phyloP scores from a whole-genome alignment of 371 early-diverging fungal species.

The Rhizomucor miehei region DNA sequence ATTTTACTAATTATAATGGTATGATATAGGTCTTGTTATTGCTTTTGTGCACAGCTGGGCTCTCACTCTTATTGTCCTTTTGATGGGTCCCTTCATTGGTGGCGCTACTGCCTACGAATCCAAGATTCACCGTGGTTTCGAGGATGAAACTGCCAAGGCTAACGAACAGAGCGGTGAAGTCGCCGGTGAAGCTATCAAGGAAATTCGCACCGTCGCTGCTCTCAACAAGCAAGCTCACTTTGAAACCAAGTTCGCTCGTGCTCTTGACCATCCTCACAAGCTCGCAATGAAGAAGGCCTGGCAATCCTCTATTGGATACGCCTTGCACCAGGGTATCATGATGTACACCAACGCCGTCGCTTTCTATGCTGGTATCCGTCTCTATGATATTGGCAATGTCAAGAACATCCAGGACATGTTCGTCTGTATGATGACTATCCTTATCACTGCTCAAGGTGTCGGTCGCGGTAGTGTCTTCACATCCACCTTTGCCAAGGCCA shows the following conservation, averaged over 20 bases:
- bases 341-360: slow-evolving; percentile 64
- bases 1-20: background rate
- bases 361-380: slow-evolving; percentile 57
- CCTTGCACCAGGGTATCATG: slow-evolving; percentile 63
- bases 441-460: slow-evolving; percentile 72
- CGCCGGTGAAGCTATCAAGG: slow-evolving; percentile 83
- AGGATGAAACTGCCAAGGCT: slow-evolving; percentile 60
- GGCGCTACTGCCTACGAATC: slow-evolving; percentile 45
- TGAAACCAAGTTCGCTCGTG: slow-evolving; percentile 52
- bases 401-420: slow-evolving; percentile 44
- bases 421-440: slow-evolving; percentile 68
- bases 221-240: slow-evolving; percentile 78
- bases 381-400: slow-evolving; percentile 35
- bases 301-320: slow-evolving; percentile 62
- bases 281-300: slow-evolving; percentile 57
- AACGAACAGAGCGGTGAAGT: slow-evolving; percentile 72
- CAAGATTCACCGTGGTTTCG: slow-evolving; percentile 51
- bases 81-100: slow-evolving; percentile 50
- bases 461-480: slow-evolving; percentile 57
- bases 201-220: slow-evolving; percentile 85
- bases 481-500: slow-evolving; percentile 72
- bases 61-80: slow-evolving; percentile 57
- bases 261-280: slow-evolving; percentile 64
- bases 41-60: slow-evolving; percentile 58
- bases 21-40: slow-evolving; percentile 31